Base-by-base conservation (phyloP, 78 protist genomes). In the Cavenderia fasciculata region DNA sequence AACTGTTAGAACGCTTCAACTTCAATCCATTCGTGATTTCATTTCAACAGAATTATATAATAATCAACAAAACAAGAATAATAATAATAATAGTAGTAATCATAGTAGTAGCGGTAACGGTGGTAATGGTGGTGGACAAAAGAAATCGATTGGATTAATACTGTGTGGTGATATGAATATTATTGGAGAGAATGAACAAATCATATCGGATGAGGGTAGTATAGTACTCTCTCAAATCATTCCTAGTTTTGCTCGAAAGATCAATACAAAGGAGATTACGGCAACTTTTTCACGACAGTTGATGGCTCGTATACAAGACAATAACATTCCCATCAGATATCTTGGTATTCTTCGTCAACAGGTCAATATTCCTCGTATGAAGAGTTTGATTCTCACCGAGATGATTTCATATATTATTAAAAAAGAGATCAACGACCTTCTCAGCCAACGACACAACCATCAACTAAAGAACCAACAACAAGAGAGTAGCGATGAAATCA, bases 121-220 rank as follows among this genome's bases (percentile, higher is more conserved):
- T n/a, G n/a, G n/a, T n/a, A n/a, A n/a, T n/a, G n/a, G n/a, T n/a
- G n/a, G n/a, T n/a, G n/a, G n/a, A n/a, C n/a, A n/a, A n/a, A n/a
- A n/a, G 29, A 21, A 33, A n/a, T 68, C 52, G 12, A 54, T 31
- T 56, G 73, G 57, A 7, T 23, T 82, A 2, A 27, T 82, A 0
- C 33, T 82, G 2, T 44, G 25, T 36, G 90, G 90, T 19, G 90
- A 82, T 44, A 52, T 82, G 59, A 82, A 82, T 44, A 40, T 82
- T 7, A 54, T 52, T 40, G 78, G 69, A 19, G 90, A 82, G n/a
- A 33, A 43, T 1, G 90, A 82, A 34, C 90, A 82, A 31, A 36
- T 82, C 8, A 82, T 82, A 4, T 82, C 90, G 7, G 90, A 82
- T 33, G 90, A 82, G 29, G 77, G 90, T 21, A 56, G 71, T 19